Evolutionary conservation across 1,139 yeast species (phyloP), one percentile per base, ranked within the genome.

Genomic region (Yamadazyma blattariae): DNA sequence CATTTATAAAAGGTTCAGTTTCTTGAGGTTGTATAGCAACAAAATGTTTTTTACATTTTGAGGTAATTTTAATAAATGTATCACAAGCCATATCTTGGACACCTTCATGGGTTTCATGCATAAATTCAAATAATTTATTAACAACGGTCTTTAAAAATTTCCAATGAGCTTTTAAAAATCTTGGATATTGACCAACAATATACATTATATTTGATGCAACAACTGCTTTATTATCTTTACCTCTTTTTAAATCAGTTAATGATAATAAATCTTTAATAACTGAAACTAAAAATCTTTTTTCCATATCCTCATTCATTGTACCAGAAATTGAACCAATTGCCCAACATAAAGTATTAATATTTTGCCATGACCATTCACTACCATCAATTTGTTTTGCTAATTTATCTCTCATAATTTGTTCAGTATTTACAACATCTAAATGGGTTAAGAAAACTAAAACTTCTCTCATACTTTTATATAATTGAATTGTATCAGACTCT

Each of bases 31-130:
- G 97, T 46, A 77, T 81, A 30, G 84, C 84, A 27, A 92, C 96
- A 63, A 94, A 92, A 60, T 92, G 97, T 46, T 90, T 82, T 61
- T 89, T 90, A 73, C 98, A 92, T 64, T 92, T 92, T 50, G 79
- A 82, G 21, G 96, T 88, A 58, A 92, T 92, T 61, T 92, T 94
- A 54, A 90, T 90, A 59, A 92, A 92, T 1, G 99, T 92, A 61
- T 92, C 98, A 71, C 98, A 92, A 8, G 99, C 98, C 98, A 92
- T 92, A 63, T 92, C 98, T 67, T 92, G 98, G 44, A 92, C 98
- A 65, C 97, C 98, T 62, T 90, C 99, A 60, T 92, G 98, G 19
- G 97, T 89, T 70, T 92, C 99, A 65, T 92, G 98, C 99, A 92
- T 92, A 54, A 92, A 92, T 62, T 94, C 98, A 63, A 92, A 92